Base-by-base conservation (phyloP, 306 rosid species). In the Medicago arabica region DNA sequence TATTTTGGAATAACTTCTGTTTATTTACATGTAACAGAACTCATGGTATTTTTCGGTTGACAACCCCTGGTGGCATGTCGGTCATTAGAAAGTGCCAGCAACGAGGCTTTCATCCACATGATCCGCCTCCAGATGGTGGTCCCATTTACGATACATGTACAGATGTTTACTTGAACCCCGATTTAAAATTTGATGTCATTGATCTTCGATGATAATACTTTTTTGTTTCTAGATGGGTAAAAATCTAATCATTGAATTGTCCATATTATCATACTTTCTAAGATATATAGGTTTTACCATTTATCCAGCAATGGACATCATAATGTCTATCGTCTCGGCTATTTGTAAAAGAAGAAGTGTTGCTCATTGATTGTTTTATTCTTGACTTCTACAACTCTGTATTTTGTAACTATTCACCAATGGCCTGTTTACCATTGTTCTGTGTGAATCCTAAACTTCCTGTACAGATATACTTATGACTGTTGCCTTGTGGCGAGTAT, bases 11-110 rank as follows among this genome's bases (percentile, higher is more conserved):
- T 68, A 49, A 36, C 53, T 51, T 76, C 8, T 63, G 7, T 73
- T 11, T 39, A 60, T 82, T 71, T 58, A 47, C 23, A 66, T 82
- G 72, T 76, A 41, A 8, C 91, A 91, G 98, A 89, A 92, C 63
- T 43, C 97, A 94, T 76, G 97, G 97, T 79, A 94, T 94, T 84
- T 94, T 94, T 80, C 95, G 96, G 78, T 83, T 94, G 90, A 94
- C 97, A 21, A 38, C 86, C 31, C 97, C 98, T 0, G 96, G 96
- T 23, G 98, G 98, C 64, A 94, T 94, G 96, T 86, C 97, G 4
- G 89, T 94, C 50, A 92, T 94, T 18, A 88, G 88, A 81, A 83
- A 94, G 38, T 94, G 98, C 85, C 90, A 89, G 74, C 96, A 81
- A 67, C 96, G 98, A 9, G 98, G 98, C 47, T 94, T 94, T 83